Percentiles rank a stretch among this genome's conserved stretches.
Evolutionary conservation across 768 basidiomycete species (phyloP).

Genomic region (Psilocybe cyanescens): DNA sequence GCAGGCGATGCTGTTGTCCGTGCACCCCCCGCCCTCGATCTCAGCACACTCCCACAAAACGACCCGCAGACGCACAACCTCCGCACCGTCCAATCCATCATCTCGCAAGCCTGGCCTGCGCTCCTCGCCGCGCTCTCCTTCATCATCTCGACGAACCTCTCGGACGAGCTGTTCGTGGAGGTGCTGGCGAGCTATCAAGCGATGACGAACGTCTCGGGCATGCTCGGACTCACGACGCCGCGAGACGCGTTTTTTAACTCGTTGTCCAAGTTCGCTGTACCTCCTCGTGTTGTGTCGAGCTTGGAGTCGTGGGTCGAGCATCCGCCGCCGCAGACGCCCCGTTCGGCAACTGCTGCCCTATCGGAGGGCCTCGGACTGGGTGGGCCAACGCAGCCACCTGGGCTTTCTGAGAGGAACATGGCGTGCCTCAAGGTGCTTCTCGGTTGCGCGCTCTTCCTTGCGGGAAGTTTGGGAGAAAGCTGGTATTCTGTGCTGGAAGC

Average conservation of each 20-base stretch:
- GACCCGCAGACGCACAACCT: constrained; percentile 63
- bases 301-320: constrained; percentile 58
- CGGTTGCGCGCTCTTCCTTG: constrained; percentile 76
- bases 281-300: constrained; percentile 84
- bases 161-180: constrained; percentile 90
- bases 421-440: constrained; percentile 88
- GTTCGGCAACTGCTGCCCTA: constrained; percentile 56
- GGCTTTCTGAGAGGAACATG: constrained; percentile 87
- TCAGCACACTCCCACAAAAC: constrained; percentile 50
- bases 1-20: constrained; percentile 69
- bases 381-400: constrained; percentile 59
- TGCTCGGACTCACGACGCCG: constrained; percentile 84
- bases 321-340: constrained; percentile 56
- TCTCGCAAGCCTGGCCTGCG: constrained; percentile 91
- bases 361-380: constrained; percentile 73
- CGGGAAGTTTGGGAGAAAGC: constrained; percentile 83
- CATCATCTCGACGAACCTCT: constrained; percentile 87
- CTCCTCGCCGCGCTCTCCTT: constrained; percentile 90
- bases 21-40: constrained; percentile 75
- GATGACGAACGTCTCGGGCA: constrained; percentile 86
- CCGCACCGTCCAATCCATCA: constrained; percentile 70
- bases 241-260: constrained; percentile 92
- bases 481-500: constrained; percentile 94
- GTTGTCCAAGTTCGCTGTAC: constrained; percentile 92
- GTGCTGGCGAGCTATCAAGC: constrained; percentile 82